Conservation (phyloP, 2,329 filamentous ascomycete species). For the Zymoseptoria crescenta region DNA sequence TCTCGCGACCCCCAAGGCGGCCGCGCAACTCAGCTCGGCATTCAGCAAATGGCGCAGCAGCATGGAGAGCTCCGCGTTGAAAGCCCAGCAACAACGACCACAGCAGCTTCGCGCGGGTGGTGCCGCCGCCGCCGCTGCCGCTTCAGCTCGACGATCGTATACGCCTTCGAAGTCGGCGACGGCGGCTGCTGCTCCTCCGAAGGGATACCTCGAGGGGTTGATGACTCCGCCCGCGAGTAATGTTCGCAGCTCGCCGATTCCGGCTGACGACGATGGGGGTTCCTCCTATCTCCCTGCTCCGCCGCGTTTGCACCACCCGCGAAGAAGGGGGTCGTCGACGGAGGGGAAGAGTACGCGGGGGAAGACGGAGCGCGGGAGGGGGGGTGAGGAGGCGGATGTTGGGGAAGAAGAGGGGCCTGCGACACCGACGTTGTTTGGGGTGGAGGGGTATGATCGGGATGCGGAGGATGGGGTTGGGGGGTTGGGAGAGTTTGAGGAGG, state of each 20-base stretch:
- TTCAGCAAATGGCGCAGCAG: constrained; percentile 89
- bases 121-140: constrained; percentile 41
- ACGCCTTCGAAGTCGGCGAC: constrained; percentile 37
- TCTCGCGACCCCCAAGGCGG: constrained; percentile 73
- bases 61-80: constrained; percentile 34
- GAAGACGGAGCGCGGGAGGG: constrained; percentile 2
- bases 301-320: constrained; percentile 18
- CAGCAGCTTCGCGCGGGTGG: neutral
- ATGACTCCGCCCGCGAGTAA: constrained; percentile 82
- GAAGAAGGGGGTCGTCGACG: constrained; percentile 6
- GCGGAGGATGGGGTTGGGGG: constrained; percentile 45
- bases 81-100: constrained; percentile 7
- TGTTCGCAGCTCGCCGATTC: constrained; percentile 53
- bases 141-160: constrained; percentile 31
- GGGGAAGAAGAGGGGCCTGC: constrained; percentile 28
- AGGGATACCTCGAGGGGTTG: constrained; percentile 67
- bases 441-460: constrained; percentile 52
- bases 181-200: constrained; percentile 40
- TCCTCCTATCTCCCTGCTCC: constrained; percentile 12
- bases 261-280: constrained; percentile 21
- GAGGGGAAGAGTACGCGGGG: no score
- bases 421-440: constrained; percentile 50
- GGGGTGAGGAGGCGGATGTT: no score
- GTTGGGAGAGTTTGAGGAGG: constrained; percentile 45
- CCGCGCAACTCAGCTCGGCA: constrained; percentile 91